A percentile compares a stretch with the other conserved stretches of the same genome.
These are phyloP conservation scores for Phytophthora fragariae DNA, from an alignment of 352 stramenopile genomes.

Conservation along the genomic window DNA sequence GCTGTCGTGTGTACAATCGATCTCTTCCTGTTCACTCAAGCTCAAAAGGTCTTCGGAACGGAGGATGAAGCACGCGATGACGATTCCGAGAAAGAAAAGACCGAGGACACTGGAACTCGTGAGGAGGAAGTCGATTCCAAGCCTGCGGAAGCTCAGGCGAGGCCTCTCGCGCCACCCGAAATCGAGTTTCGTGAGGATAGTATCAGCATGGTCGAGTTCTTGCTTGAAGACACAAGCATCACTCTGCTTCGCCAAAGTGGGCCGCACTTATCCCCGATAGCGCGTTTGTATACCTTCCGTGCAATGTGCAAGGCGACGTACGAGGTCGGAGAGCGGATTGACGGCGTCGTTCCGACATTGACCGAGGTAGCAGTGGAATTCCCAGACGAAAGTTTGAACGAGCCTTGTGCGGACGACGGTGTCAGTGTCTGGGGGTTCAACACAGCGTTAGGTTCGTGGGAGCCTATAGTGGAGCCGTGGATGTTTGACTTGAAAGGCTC, in stretches of 20 bases:
- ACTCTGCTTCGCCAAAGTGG: constrained; percentile 81
- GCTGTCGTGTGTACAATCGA: constrained; percentile 72
- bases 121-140: constrained; percentile 9
- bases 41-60: constrained; percentile 29
- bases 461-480: constrained; percentile 83
- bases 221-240: constrained; percentile 73
- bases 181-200: constrained; percentile 31
- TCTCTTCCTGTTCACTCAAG: constrained; percentile 42
- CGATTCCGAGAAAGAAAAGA: constrained; percentile 9
- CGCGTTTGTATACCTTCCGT: constrained; percentile 68
- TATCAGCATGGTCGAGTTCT: constrained; percentile 52
- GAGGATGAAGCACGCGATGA: constrained; percentile 24
- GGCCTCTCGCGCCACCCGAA: constrained; percentile 10
- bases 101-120: neutral
- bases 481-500: constrained; percentile 60
- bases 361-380: constrained; percentile 63
- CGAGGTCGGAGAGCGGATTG: constrained; percentile 39
- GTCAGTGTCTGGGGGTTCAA: constrained; percentile 86
- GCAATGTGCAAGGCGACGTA: constrained; percentile 71
- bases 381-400: constrained; percentile 54
- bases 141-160: constrained; percentile 5
- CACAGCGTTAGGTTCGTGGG: constrained; percentile 74
- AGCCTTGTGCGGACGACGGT: constrained; percentile 72
- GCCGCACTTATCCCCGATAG: constrained; percentile 76
- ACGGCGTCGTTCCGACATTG: constrained; percentile 25